A percentile compares a stretch with the other conserved stretches of the same genome.
Evolutionary conservation across 176 grass and related monocot genomes (phyloP).

Genomic region (Hyparrhenia diplandra): DNA sequence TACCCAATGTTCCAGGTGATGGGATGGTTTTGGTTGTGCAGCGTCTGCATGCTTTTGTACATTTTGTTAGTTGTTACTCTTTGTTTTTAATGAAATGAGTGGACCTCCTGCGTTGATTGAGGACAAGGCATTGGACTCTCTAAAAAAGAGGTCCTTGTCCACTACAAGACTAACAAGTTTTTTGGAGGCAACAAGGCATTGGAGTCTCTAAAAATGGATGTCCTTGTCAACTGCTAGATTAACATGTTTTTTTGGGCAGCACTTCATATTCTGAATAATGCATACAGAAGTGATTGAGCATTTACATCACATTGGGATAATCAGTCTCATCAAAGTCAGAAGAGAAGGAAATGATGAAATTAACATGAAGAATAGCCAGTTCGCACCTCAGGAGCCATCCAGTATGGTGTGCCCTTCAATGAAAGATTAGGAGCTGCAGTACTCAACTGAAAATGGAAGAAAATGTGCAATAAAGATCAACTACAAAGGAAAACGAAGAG

Average conservation of each 20-base stretch:
- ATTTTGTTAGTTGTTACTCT: not conserved
- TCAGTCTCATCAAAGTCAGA: not conserved
- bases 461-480: conserved; percentile 16
- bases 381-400: conserved; percentile 97
- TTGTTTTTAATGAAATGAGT: not conserved
- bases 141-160: not conserved
- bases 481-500: conserved; percentile 1
- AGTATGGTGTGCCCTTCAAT: conserved; percentile 91
- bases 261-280: not conserved
- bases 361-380: conserved; percentile 14
- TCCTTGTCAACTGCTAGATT: not conserved
- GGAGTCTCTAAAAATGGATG: not conserved
- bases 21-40: not conserved
- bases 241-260: not conserved
- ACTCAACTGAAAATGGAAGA: conserved; percentile 57
- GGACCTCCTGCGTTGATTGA: not conserved
- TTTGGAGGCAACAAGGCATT: not conserved
- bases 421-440: conserved; percentile 78
- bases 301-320: conserved; percentile 1
- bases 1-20: not conserved
- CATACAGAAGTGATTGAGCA: not conserved
- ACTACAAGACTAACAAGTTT: not conserved
- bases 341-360: not conserved
- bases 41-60: not conserved
- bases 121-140: not conserved